Base-by-base conservation (phyloP, 202 grass and related monocot species). In the Saccharum hybrid region DNA sequence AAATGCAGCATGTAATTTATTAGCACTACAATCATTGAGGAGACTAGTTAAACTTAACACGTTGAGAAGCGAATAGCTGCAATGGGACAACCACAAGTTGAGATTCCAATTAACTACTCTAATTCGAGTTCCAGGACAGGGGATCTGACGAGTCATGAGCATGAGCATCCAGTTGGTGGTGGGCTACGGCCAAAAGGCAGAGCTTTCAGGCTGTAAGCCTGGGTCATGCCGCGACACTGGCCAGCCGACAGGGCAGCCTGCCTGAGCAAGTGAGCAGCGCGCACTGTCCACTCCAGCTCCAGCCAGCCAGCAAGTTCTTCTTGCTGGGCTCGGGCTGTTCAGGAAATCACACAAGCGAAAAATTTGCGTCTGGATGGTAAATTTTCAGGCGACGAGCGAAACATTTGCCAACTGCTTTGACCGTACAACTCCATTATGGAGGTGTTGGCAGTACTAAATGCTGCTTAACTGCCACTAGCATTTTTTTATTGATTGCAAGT, bases 61-160 rank as follows among this genome's bases (percentile, higher is more conserved):
- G 14, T 43, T 33, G 43, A 69, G 57, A 62, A 68, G 23, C 14
- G 19, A 87, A 64, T 56, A 62, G 22, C 61, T 63, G 43, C 8
- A 36, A 69, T 14, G 45, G 10, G 70, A 80, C 82, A 71, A 84
- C 2, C 37, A 81, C 66, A 23, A 71, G 52, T 19, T 36, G 31
- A 51, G 70, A 75, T 83, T 84, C 68, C 46, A 14, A 61, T 75
- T 37, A 81, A 37, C 63, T 84, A 84, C 68, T 78, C 37, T 60
- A 60, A 60, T 60, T 23, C 19, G 30, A 38, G 45, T 49, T 49
- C 43, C 49, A 40, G 60, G 21, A 9, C 21, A 75, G 33, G 70
- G 77, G 74, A 81, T 65, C 76, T 88, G 75, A 80, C 34, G 62
- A 84, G 75, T n/a, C 69, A 69, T 63, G 82, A 77, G 41, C 60